Base-by-base conservation (phyloP, 2,329 filamentous ascomycete species). In the Podosphaera aphanis region DNA sequence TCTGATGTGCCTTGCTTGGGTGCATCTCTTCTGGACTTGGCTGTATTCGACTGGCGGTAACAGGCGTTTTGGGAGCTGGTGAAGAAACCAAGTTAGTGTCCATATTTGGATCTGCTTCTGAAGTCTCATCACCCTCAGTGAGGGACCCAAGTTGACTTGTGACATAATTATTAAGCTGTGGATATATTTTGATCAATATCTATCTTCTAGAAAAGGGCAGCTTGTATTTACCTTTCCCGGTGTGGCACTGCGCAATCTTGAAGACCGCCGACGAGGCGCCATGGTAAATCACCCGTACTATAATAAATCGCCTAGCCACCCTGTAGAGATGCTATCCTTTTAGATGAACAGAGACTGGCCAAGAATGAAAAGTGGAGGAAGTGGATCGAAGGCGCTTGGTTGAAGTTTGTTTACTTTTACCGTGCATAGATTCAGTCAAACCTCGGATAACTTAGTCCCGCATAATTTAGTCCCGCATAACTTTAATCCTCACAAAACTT, bases 1-100 rank as follows among this genome's bases (percentile, higher is more conserved):
- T 78, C 46, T 73, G 70, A 47, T 90, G 83, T 47, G 75, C 73
- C 58, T 81, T 82, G 64, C 81, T 82, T 7, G 88, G 88, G 59
- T 94, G 86, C 86, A 94, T 94, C 60, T 93, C 85, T 49, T 77
- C 74, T 51, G 70, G 70, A 42, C 79, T 66, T 20, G 83, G 81
- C 63, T 81, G 79, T 53, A 79, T 65, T 5, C 75, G 70, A 3
- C 75, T 74, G 13, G 69, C 71, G 35, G 73, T 73, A 36, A 67
- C 69, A 4, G 84, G 84, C 1, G 81, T 79, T 48, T 50, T 50
- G 21, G 58, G 58, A 40, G 50, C n/a, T 29, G 39, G 21, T 25
- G 39, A 16, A n/a, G 10, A 16, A 48, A 18, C 50, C 29, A 19
- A 53, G 55, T 25, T 56, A 55, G 21, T 55, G 53, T 13, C 47